Percentiles rank a stretch among this genome's conserved stretches.
Evolutionary conservation across 768 basidiomycete species (phyloP).

Genomic region (Auriculariales sp.): DNA sequence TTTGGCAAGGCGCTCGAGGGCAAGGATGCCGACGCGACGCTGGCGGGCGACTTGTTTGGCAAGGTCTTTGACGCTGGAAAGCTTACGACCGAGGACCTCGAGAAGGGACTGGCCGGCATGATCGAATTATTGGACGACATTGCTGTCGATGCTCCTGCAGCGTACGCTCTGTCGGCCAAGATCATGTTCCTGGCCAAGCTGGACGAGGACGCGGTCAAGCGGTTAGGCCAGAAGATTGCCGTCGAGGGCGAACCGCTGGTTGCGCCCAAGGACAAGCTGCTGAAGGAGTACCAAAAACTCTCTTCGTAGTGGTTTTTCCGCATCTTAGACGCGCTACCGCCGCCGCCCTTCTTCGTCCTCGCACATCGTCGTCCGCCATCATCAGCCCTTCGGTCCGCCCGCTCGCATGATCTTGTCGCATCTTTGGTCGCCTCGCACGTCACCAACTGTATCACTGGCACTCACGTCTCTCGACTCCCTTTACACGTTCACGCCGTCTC

Average conservation of each 20-base stretch:
- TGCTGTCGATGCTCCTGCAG: conserved; percentile 81
- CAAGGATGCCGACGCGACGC: conserved; percentile 65
- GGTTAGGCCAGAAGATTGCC: conserved; percentile 17
- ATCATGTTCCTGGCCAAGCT: conserved; percentile 60
- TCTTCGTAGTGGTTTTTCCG: no score
- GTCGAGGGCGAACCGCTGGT: conserved; percentile 20
- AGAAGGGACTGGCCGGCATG: conserved; percentile 54
- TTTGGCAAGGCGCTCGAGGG: conserved; percentile 61
- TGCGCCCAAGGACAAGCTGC: conserved; percentile 21
- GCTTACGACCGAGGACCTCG: conserved; percentile 45
- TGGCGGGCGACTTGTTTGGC: conserved; percentile 64
- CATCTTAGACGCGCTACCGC: no score
- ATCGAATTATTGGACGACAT: conserved; percentile 79
- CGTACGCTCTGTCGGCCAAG: conserved; percentile 57
- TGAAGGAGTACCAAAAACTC: conserved; percentile 11
- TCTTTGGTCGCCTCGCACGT: no score
- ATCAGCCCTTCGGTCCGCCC: no score
- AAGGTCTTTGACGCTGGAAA: conserved; percentile 45
- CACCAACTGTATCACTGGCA: no score
- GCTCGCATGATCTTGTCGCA: no score
- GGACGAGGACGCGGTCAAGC: conserved; percentile 28
- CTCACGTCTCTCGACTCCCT: no score
- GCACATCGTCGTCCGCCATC: no score
- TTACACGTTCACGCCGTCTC: no score
- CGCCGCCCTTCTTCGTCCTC: not conserved